Evolutionary conservation across 768 basidiomycete species (phyloP).

Genomic region (Polyporus arcularius): DNA sequence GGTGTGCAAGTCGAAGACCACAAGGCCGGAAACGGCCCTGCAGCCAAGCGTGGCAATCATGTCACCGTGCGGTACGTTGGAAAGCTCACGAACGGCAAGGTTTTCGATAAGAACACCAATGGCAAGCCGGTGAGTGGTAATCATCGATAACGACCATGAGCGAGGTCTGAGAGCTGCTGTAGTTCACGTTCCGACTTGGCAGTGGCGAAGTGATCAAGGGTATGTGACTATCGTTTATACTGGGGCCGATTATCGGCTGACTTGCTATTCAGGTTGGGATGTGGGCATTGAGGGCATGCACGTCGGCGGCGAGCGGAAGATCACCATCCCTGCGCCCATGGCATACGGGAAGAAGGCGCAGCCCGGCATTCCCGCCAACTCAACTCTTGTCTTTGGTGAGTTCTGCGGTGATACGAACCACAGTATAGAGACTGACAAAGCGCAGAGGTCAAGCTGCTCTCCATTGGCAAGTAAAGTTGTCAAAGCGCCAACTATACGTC

Average conservation of each 20-base stretch:
- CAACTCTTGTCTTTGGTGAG: conserved; percentile 82
- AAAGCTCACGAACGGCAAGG: conserved; percentile 73
- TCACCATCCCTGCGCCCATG: conserved; percentile 72
- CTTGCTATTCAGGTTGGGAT: conserved; percentile 70
- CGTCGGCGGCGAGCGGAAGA: conserved; percentile 80
- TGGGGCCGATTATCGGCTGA: background rate
- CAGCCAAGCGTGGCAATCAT: conserved; percentile 82
- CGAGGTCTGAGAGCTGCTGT: conserved; percentile 6
- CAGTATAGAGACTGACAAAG: conserved; percentile 1
- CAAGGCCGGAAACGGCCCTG: conserved; percentile 80
- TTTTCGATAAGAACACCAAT: conserved; percentile 80
- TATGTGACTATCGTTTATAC: conserved; percentile 27
- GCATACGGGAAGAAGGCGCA: conserved; percentile 70
- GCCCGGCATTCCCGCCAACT: conserved; percentile 71
- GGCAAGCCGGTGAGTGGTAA: conserved; percentile 74
- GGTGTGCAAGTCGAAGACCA: conserved; percentile 79
- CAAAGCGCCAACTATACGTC: background rate
- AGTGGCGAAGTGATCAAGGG: conserved; percentile 92
- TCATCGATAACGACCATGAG: background rate
- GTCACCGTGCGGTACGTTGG: conserved; percentile 92
- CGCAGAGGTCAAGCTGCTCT: conserved; percentile 71
- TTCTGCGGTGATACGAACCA: conserved; percentile 6
- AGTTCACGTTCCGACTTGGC: conserved; percentile 83
- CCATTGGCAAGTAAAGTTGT: conserved; percentile 52
- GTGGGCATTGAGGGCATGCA: conserved; percentile 92